Evolutionary conservation across 495 filamentous ascomycete species (phyloP), one percentile per base, ranked within the genome.

Genomic region (Platismatia glauca): DNA sequence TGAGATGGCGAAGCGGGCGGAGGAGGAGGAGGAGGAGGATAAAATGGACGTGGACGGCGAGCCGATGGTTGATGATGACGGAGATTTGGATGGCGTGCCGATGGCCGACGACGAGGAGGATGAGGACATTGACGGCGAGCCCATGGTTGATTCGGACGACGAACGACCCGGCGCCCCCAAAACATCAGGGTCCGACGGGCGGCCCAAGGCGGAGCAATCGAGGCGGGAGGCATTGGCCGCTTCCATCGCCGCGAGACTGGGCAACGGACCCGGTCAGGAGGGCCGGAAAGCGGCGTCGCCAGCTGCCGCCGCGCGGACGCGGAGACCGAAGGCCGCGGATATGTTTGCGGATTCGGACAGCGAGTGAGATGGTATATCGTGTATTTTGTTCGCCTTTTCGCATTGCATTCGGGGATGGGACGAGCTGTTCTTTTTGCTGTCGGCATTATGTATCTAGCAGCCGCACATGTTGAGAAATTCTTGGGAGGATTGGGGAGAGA

Each of bases 301-400:
- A 20, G 37, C 58, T 13, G 67, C 57, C 31, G 61, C 9, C 37
- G 65, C 44, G n/a, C 68, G 76, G 64, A 78, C 76, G 67, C 83
- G 82, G 66, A 83, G 91, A 56, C 89, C 90, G 71, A 89, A 84
- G 65, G 92, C 92, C 6, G 90, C 90, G 69, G 92, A 97, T 70
- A 95, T 97, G 91, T 97, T 96, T 82, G 92, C 89, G 20, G 87
- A 83, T 68, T 84, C 81, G 1, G 79, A 82, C 50, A 73, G 72
- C n/a, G 78, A 80, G 53, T 76, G 61, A 77, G 35, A 41, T 44
- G 29, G 50, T n/a, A 12, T 20, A 20, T 12, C 0, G 11, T 12
- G 50, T 6, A 15, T 29, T 29, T 50, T 16, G 24, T 4, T 27
- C 12, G 15, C 46, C 2, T 50, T 11, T 1, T 29, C 9, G 24